Conservation (phyloP, 164 flowering plant species). For the Malania oleifera region DNA sequence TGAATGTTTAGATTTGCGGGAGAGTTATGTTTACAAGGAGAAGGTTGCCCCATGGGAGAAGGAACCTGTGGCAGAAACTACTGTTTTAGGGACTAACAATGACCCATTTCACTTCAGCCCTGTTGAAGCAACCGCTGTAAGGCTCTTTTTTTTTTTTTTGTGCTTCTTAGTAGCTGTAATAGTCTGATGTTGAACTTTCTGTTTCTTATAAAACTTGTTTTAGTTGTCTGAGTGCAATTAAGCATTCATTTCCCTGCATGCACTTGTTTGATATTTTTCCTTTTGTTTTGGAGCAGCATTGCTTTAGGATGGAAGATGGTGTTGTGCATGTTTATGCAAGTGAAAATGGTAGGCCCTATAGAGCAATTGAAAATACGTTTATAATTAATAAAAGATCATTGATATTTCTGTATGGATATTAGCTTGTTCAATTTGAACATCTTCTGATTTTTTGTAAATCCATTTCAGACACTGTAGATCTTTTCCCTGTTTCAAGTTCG, state of each 20-base stretch:
- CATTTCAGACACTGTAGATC: conserved; percentile 40
- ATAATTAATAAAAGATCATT: background rate
- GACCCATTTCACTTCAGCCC: conserved; percentile 55
- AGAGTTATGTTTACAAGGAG: conserved; percentile 55
- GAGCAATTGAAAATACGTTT: background rate
- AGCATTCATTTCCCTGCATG: background rate
- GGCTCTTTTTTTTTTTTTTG: too few species aligned
- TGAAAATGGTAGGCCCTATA: conserved; percentile 37
- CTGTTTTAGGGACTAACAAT: conserved; percentile 14
- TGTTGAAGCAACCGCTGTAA: conserved; percentile 46
- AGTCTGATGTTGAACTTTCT: background rate
- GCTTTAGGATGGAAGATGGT: conserved; percentile 76
- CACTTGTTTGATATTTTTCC: conserved; percentile 1
- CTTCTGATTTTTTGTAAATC: background rate
- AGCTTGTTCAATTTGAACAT: background rate
- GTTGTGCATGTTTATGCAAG: conserved; percentile 68
- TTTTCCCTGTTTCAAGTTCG: conserved; percentile 66
- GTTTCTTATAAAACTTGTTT: background rate
- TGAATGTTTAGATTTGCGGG: conserved; percentile 58
- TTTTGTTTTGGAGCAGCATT: conserved; percentile 44
- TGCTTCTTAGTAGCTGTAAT: background rate
- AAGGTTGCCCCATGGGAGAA: conserved; percentile 51
- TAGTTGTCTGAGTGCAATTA: background rate
- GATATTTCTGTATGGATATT: background rate
- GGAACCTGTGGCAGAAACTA: conserved; percentile 18